Percentiles rank a stretch among this genome's conserved stretches.
Conservation (phyloP, 2,329 filamentous ascomycete species). For the Cladosporium colombiae region DNA sequence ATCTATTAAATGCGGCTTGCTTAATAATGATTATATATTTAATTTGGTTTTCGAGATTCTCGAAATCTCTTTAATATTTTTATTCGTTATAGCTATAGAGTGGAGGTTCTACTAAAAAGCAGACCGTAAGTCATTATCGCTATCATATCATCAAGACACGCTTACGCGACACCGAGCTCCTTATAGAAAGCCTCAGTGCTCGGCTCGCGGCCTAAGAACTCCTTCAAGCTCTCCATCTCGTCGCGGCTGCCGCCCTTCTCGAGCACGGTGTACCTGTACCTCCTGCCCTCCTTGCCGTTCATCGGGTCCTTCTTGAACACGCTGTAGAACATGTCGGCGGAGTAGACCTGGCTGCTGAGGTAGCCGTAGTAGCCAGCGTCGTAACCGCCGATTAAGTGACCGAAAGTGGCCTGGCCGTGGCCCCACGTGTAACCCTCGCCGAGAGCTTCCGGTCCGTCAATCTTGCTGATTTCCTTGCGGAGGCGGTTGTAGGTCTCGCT, state of each 20-base stretch:
- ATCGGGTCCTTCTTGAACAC: conserved; percentile 79
- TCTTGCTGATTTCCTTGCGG: conserved; percentile 68
- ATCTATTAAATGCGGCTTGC: too few relatives aligned
- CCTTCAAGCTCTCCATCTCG: conserved; percentile 76
- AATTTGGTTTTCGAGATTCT: too few relatives aligned
- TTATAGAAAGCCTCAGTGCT: conserved; percentile 78
- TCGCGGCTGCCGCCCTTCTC: conserved; percentile 77
- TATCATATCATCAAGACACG: background rate
- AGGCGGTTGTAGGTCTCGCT: conserved; percentile 71
- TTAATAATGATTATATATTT: too few relatives aligned
- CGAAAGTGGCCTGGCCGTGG: conserved; percentile 76
- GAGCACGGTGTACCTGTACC: conserved; percentile 76
- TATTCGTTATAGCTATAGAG: background rate
- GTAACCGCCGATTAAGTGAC: conserved; percentile 80
- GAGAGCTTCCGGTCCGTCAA: conserved; percentile 71
- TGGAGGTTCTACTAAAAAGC: background rate
- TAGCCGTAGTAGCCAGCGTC: conserved; percentile 79
- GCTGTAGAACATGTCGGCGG: conserved; percentile 80
- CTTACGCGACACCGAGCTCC: conserved; percentile 62
- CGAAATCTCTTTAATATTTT: too few relatives aligned
- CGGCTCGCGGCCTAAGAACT: conserved; percentile 76
- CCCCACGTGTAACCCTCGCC: conserved; percentile 63
- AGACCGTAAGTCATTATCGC: background rate
- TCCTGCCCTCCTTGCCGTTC: conserved; percentile 70
- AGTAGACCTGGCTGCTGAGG: conserved; percentile 74